Evolutionary conservation across 805 yeast genomes (phyloP).

Genomic region (Candida krabiensis): DNA sequence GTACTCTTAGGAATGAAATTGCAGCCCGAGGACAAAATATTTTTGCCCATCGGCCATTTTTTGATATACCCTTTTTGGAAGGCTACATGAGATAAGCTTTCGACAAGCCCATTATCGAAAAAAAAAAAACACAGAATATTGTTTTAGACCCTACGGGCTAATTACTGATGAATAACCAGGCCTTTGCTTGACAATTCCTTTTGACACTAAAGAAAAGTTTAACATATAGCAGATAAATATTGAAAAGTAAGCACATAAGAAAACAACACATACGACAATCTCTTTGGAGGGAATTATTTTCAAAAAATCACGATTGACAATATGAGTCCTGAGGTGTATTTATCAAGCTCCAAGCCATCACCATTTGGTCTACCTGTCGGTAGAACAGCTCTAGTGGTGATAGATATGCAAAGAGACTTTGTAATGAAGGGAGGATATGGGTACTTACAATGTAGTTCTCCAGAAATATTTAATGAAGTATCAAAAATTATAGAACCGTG

Average conservation of each 20-base stretch:
- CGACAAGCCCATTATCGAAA: no score
- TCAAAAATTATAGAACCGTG: conserved; percentile 27
- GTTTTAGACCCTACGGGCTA: no score
- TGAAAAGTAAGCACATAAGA: no score
- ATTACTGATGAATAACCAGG: no score
- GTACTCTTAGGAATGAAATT: neutral
- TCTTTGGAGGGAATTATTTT: neutral
- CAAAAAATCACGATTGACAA: neutral
- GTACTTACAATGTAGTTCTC: conserved; percentile 19
- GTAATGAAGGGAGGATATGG: conserved; percentile 31
- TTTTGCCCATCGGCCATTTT: conserved; percentile 3
- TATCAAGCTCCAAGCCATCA: conserved; percentile 10
- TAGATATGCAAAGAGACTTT: conserved; percentile 36
- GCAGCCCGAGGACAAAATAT: neutral
- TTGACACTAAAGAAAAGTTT: no score
- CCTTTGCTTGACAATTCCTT: no score
- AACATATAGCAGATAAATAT: no score
- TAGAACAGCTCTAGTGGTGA: conserved; percentile 29
- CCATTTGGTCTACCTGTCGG: conserved; percentile 11
- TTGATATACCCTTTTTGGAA: no score
- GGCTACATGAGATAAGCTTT: no score
- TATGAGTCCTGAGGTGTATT: neutral
- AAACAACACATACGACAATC: neutral
- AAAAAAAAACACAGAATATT: no score
- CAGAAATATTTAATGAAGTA: conserved; percentile 10